A percentile compares a stretch with the other conserved stretches of the same genome.
These are phyloP conservation scores for Mimosa bimucronata DNA, from an alignment of 306 rosid species.

Conservation along the genomic window DNA sequence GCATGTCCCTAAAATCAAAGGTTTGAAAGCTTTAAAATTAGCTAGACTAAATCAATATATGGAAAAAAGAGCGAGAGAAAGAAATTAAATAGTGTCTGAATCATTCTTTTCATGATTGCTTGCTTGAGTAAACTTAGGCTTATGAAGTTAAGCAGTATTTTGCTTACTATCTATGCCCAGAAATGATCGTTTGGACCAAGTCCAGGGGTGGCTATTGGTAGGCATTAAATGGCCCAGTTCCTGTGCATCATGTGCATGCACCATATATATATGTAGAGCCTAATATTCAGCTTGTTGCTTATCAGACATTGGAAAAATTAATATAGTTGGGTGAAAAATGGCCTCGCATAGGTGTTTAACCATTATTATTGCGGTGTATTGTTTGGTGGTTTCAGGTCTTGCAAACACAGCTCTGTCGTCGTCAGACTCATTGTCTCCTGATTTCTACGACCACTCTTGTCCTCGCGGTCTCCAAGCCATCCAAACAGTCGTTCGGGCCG, in stretches of 20 bases:
- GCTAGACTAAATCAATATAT: constrained; percentile 34
- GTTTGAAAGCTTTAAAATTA: neutral
- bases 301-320: neutral
- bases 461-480: constrained; percentile 46
- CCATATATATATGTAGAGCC: constrained; percentile 29
- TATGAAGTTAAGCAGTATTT: neutral
- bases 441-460: constrained; percentile 43
- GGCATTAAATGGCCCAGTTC: neutral
- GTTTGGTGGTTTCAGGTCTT: neutral
- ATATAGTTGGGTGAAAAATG: neutral
- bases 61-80: neutral
- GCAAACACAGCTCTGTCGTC: neutral
- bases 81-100: neutral
- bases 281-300: neutral
- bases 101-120: constrained; percentile 12
- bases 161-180: neutral
- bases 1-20: neutral
- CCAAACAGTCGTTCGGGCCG: constrained; percentile 29
- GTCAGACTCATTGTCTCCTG: constrained; percentile 1
- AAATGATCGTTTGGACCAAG: constrained; percentile 30
- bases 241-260: neutral
- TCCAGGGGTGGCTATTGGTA: constrained; percentile 4
- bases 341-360: neutral
- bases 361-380: no score
- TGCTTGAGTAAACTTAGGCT: neutral